A percentile compares a stretch with the other conserved stretches of the same genome.
Conservation (phyloP, 805 yeast species). For the Teunomyces kruisii region DNA sequence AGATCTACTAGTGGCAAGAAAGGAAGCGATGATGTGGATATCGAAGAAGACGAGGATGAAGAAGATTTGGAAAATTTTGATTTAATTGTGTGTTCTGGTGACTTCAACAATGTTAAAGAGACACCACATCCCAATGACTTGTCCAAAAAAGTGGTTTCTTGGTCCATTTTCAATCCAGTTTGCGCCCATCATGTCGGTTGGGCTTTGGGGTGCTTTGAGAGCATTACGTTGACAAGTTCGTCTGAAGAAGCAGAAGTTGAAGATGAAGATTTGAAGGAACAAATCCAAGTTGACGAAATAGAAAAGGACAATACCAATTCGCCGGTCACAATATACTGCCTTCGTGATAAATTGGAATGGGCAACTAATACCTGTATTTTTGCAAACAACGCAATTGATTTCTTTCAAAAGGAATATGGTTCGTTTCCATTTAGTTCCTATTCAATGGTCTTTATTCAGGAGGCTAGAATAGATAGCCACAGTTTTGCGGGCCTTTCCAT, state of each 20-base stretch:
- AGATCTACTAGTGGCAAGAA: conserved; percentile 10
- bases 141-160: conserved; percentile 71
- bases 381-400: conserved; percentile 76
- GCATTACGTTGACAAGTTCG: conserved; percentile 51
- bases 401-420: conserved; percentile 83
- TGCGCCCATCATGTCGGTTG: conserved; percentile 95
- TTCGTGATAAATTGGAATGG: conserved; percentile 56
- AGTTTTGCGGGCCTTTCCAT: conserved; percentile 77
- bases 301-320: conserved; percentile 32
- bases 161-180: conserved; percentile 76
- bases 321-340: conserved; percentile 56
- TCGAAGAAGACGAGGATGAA: conserved; percentile 43
- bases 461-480: conserved; percentile 44
- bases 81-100: conserved; percentile 68
- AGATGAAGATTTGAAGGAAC: conserved; percentile 27
- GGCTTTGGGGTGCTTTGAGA: conserved; percentile 87
- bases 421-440: conserved; percentile 89
- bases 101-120: conserved; percentile 62
- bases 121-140: conserved; percentile 73
- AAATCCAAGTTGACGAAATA: conserved; percentile 18
- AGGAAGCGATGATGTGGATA: conserved; percentile 20
- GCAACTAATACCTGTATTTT: conserved; percentile 75
- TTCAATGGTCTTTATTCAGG: conserved; percentile 70
- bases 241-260: conserved; percentile 30
- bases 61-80: conserved; percentile 51